Conservation (phyloP, 805 yeast species). For the Jamesozyma spencerorum region DNA sequence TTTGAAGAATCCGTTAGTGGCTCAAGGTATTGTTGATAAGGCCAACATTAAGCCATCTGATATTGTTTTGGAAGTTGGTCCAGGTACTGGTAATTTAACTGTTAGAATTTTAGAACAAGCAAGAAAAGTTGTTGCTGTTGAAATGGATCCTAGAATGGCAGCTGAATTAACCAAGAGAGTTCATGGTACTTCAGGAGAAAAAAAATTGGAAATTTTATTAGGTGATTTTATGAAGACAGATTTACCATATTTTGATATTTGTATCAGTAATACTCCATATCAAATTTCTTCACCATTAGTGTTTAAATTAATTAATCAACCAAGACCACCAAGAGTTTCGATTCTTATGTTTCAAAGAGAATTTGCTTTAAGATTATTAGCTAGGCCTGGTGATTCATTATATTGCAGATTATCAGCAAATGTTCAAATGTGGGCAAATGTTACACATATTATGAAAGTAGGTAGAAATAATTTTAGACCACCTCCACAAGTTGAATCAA, state of each 20-base stretch:
- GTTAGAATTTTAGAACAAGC: conserved; percentile 89
- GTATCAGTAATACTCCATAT: conserved; percentile 95
- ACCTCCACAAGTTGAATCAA: conserved; percentile 96
- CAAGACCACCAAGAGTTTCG: conserved; percentile 89
- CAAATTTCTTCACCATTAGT: conserved; percentile 96
- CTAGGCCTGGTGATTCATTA: conserved; percentile 91
- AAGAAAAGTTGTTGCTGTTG: conserved; percentile 87
- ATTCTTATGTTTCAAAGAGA: conserved; percentile 97
- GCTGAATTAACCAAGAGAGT: conserved; percentile 96
- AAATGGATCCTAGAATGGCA: conserved; percentile 99
- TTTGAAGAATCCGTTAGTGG: conserved; percentile 88
- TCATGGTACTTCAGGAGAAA: conserved; percentile 90
- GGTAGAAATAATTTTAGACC: conserved; percentile 95
- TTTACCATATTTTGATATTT: conserved; percentile 87
- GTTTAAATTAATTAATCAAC: conserved; percentile 81
- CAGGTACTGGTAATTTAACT: conserved; percentile 97
- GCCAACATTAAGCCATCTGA: conserved; percentile 90
- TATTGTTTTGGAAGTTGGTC: conserved; percentile 91
- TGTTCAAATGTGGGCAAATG: conserved; percentile 99
- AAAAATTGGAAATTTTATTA: conserved; percentile 79
- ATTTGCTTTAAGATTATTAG: conserved; percentile 85
- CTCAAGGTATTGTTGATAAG: conserved; percentile 96
- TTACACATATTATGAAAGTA: conserved; percentile 96
- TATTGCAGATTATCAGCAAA: conserved; percentile 92
- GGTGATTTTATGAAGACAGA: conserved; percentile 97